These are phyloP conservation scores for Capronia coronata DNA, from an alignment of 2,329 filamentous ascomycete genomes.

Conservation along the genomic window DNA sequence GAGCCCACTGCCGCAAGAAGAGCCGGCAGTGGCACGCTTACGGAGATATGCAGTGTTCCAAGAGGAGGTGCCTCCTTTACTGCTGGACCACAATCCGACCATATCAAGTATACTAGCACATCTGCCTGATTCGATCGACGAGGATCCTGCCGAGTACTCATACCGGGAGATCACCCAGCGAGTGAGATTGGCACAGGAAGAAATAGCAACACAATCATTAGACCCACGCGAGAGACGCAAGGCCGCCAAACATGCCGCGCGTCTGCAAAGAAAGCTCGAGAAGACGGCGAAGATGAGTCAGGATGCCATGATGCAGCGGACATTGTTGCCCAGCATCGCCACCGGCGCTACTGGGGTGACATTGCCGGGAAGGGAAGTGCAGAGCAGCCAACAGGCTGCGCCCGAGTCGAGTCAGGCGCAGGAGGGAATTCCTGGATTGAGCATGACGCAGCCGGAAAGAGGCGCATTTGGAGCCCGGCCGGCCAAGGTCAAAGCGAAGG, in stretches of 20 bases:
- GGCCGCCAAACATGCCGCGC: constrained; percentile 11
- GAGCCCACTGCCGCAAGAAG: constrained; percentile 6
- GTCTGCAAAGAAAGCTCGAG: constrained; percentile 14
- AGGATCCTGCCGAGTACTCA: constrained; percentile 20
- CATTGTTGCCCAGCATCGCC: constrained; percentile 13
- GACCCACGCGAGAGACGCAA: constrained; percentile 17
- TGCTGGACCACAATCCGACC: neutral
- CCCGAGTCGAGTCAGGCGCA: constrained; percentile 15
- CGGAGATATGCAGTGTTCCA: constrained; percentile 10
- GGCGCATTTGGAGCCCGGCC: constrained; percentile 22
- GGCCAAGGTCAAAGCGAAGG: neutral
- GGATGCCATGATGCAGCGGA: constrained; percentile 11
- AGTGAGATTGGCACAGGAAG: constrained; percentile 16
- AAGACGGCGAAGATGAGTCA: constrained; percentile 13
- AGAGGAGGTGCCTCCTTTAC: constrained; percentile 4
- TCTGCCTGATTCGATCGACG: constrained; percentile 15
- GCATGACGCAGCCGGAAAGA: constrained; percentile 24
- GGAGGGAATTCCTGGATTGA: constrained; percentile 7
- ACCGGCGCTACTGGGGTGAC: neutral
- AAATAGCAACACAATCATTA: constrained; percentile 15
- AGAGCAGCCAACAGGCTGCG: constrained; percentile 20
- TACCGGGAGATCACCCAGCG: constrained; percentile 17
- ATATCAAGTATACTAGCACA: constrained; percentile 14
- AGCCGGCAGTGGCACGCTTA: constrained; percentile 12
- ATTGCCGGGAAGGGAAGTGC: constrained; percentile 16